Base-by-base conservation (phyloP, 1,139 yeast genomes). In the Pichia sp. region DNA sequence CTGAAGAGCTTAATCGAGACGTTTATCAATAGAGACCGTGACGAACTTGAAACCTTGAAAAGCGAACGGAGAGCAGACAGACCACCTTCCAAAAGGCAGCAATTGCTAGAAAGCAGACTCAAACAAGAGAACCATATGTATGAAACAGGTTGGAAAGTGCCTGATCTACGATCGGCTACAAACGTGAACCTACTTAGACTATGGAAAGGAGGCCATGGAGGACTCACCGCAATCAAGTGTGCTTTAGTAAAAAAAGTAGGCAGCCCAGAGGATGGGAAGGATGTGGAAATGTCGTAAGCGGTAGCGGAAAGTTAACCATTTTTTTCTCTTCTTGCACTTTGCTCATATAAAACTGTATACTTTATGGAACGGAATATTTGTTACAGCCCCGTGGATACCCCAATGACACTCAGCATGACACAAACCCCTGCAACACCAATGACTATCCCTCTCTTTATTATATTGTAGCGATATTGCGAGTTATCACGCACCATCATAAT, bases 351-450 rank as follows among this genome's bases (percentile, higher is more conserved):
- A 34, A 90, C 92, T 32, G 86, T 85, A 70, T 85, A 89, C 47
- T 95, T 84, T 57, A 26, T 26, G 97, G 97, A 34, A 85, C 90
- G 67, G 90, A 90, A 1, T 96, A 97, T 66, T 97, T 97, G 66
- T 62, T 53, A 64, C 46, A 1, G 70, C n/a, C n/a, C n/a, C n/a
- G n/a, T n/a, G 82, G 29, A 4, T 26, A 64, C 97, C 97, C 96
- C 97, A 90, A 31, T 89, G 81, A 54, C 89, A 80, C 96, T 67
- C 90, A 30, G 11, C 8, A 42, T 43, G 4, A 47, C 3, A 11
- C 19, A 5, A 2, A 48, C 13, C 6, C 53, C 49, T 1, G 31
- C 29, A 11, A 41, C 6, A 19, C 51, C 45, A 31, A 43, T 13
- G 26, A 48, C 4, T 2, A 47, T 13, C 8, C 43, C 31, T 8